phyloP scores from a whole-genome alignment of 2,329 filamentous ascomycete species.

The Hypomyces perniciosus region DNA sequence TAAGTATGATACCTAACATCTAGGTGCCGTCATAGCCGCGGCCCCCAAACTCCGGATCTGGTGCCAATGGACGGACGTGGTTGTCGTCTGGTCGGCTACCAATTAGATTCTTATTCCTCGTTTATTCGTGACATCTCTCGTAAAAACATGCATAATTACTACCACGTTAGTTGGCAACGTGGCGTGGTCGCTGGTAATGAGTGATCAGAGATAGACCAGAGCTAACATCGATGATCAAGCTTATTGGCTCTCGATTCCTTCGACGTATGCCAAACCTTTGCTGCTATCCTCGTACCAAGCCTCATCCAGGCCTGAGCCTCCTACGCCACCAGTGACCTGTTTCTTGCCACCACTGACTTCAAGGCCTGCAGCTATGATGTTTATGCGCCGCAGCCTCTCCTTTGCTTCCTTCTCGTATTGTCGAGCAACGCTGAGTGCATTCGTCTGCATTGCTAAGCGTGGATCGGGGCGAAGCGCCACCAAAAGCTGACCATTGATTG shows the following conservation, averaged over 20 bases:
- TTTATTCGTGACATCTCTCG: background rate
- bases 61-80: background rate
- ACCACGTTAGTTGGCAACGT: background rate
- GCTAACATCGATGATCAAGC: background rate
- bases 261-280: background rate
- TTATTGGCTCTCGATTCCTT: constrained; percentile 6
- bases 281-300: constrained; percentile 29
- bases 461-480: constrained; percentile 63
- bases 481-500: constrained; percentile 50
- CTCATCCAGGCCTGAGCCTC: constrained; percentile 23
- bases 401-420: constrained; percentile 70
- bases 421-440: constrained; percentile 61
- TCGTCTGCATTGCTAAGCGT: constrained; percentile 62
- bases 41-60: constrained; percentile 16
- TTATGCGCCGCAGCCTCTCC: constrained; percentile 71
- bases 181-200: background rate
- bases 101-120: background rate
- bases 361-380: constrained; percentile 67
- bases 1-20: constrained; percentile 5
- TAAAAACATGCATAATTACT: background rate
- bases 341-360: constrained; percentile 46
- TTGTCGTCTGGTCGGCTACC: background rate
- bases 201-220: background rate
- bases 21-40: constrained; percentile 19
- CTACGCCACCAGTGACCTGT: constrained; percentile 5